A percentile compares a stretch with the other conserved stretches of the same genome.
Conservation (phyloP, 495 filamentous ascomycete species). For the Aspergillus taichungensis region DNA sequence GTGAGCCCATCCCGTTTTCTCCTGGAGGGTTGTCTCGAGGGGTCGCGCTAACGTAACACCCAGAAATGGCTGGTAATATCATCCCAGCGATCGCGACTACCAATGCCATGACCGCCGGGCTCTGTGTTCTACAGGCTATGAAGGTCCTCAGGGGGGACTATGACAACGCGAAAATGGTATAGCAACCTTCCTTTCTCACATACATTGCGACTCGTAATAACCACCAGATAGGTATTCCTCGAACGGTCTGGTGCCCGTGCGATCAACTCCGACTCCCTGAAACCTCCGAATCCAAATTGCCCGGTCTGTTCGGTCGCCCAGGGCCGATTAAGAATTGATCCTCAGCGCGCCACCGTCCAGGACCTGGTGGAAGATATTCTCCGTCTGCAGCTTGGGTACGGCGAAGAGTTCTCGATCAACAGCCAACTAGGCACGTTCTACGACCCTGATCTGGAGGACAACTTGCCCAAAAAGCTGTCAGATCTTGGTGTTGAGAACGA, state of each 20-base stretch:
- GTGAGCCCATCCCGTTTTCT: conserved; percentile 25
- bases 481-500: conserved; percentile 68
- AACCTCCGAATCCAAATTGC: conserved; percentile 71
- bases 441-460: conserved; percentile 81
- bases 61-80: conserved; percentile 97
- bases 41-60: no score
- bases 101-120: conserved; percentile 88
- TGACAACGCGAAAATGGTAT: conserved; percentile 49
- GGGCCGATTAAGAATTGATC: conserved; percentile 55
- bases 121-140: conserved; percentile 90
- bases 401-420: conserved; percentile 70
- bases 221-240: conserved; percentile 59
- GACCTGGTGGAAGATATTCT: conserved; percentile 74
- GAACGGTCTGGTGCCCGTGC: conserved; percentile 58
- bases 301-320: conserved; percentile 71
- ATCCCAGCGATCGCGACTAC: conserved; percentile 98
- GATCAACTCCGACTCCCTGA: conserved; percentile 66
- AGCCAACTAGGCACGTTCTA: conserved; percentile 69
- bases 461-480: conserved; percentile 65
- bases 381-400: conserved; percentile 62
- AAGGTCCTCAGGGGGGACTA: conserved; percentile 77
- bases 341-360: conserved; percentile 65
- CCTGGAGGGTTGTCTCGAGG: no score
- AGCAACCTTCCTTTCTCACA: not conserved
- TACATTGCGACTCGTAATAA: conserved; percentile 2